These are phyloP conservation scores for Cyclotella distinguenda DNA, from an alignment of 108 stramenopile species.

Conservation along the genomic window DNA sequence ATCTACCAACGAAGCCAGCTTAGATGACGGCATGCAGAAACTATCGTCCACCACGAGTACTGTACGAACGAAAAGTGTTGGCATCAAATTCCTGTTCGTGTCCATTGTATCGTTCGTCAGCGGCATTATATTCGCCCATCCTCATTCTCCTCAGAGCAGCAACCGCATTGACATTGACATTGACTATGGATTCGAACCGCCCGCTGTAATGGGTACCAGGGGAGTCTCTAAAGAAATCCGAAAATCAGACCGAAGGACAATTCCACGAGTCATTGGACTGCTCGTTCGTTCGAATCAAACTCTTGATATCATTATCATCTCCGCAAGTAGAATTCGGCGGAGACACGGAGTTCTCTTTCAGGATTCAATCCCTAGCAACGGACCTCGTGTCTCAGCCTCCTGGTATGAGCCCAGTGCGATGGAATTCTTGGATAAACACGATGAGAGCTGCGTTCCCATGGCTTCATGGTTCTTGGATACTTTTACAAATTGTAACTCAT, in stretches of 20 bases:
- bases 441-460: slow-evolving; percentile 36
- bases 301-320: no score
- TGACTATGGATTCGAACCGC: background rate
- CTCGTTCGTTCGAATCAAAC: no score
- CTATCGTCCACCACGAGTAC: background rate
- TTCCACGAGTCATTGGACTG: no score
- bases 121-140: background rate
- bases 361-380: slow-evolving; percentile 9
- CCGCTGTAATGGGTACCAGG: no score
- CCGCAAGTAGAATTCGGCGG: no score
- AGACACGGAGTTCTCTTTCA: no score
- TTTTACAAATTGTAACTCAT: slow-evolving; percentile 43
- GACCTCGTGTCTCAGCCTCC: background rate
- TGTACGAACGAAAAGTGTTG: no score
- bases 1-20: no score
- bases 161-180: background rate
- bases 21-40: no score
- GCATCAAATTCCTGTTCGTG: background rate
- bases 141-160: no score
- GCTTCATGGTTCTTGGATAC: slow-evolving; percentile 29
- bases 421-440: slow-evolving; percentile 16
- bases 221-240: no score
- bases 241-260: no score
- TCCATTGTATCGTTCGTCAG: background rate
- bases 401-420: slow-evolving; percentile 38